These are phyloP conservation scores for Penicillium concentricum DNA, from an alignment of 2,329 filamentous ascomycete genomes.

Conservation along the genomic window DNA sequence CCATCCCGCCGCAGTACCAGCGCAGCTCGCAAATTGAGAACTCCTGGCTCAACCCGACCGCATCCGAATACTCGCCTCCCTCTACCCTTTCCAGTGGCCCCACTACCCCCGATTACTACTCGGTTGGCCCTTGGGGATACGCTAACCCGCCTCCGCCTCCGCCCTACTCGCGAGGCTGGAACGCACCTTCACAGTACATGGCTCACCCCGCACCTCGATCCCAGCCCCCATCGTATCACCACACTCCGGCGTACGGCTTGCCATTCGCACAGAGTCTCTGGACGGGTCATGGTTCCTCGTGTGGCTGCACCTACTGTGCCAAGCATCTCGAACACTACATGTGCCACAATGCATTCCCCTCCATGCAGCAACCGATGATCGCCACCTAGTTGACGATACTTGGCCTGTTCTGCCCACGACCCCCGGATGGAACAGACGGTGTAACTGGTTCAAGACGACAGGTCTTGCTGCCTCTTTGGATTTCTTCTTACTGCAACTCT, in stretches of 20 bases:
- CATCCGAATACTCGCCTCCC: slow-evolving; percentile 53
- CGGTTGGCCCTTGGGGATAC: slow-evolving; percentile 45
- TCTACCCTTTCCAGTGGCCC: slow-evolving; percentile 50
- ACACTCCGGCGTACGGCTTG: slow-evolving; percentile 49
- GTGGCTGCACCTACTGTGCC: slow-evolving; percentile 49
- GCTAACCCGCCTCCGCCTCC: slow-evolving; percentile 42
- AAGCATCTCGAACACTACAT: slow-evolving; percentile 53
- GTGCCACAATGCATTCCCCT: slow-evolving; percentile 42
- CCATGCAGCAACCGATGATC: slow-evolving; percentile 48
- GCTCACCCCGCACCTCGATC: slow-evolving; percentile 40
- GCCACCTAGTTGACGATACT: slow-evolving; percentile 34
- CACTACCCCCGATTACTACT: slow-evolving; percentile 49
- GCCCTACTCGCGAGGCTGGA: slow-evolving; percentile 43
- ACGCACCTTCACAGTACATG: slow-evolving; percentile 38
- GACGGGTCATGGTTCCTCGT: slow-evolving; percentile 49
- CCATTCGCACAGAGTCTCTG: slow-evolving; percentile 49
- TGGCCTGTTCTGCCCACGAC: slow-evolving; percentile 13
- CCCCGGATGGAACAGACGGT: slow-evolving; percentile 11
- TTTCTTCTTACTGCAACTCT: slow-evolving; percentile 25
- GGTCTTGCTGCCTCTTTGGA: slow-evolving; percentile 6
- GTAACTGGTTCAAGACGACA: slow-evolving; percentile 3
- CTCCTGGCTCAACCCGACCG: slow-evolving; percentile 51
- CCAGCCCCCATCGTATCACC: slow-evolving; percentile 48
- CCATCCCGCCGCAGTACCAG: slow-evolving; percentile 53
- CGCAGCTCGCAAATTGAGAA: slow-evolving; percentile 48